Evolutionary conservation across 2,329 filamentous ascomycete genomes (phyloP).

Genomic region (Fusarium incarnatum): DNA sequence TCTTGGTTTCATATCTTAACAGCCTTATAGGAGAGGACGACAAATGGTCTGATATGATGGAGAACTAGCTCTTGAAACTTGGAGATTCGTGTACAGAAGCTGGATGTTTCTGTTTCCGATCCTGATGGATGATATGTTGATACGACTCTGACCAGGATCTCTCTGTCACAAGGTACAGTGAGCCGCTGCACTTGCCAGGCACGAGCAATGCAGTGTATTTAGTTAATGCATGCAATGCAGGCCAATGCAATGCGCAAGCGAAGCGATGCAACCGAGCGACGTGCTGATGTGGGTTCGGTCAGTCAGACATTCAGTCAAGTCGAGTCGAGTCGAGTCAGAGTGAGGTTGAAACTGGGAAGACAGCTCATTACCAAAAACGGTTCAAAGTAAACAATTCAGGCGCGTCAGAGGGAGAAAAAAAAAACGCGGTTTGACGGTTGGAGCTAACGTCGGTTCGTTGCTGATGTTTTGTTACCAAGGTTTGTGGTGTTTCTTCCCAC

Average conservation of each 20-base stretch:
- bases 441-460: not conserved
- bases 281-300: not conserved
- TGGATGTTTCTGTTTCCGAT: constrained; percentile 31
- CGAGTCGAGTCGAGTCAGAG: not conserved
- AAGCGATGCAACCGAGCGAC: constrained; percentile 25
- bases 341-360: constrained; percentile 12
- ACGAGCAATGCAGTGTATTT: constrained; percentile 33
- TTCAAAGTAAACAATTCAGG: constrained; percentile 35
- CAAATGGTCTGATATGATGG: constrained; percentile 1
- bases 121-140: constrained; percentile 25
- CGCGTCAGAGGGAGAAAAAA: not conserved
- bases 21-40: constrained; percentile 32
- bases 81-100: constrained; percentile 29
- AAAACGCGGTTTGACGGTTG: constrained; percentile 14
- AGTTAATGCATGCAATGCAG: not conserved
- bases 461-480: constrained; percentile 1
- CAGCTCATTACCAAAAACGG: constrained; percentile 35
- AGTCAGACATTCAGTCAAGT: not conserved
- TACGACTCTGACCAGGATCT: constrained; percentile 18
- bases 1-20: constrained; percentile 21
- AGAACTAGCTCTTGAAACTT: constrained; percentile 37
- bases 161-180: constrained; percentile 30
- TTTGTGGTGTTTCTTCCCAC: not conserved
- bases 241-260: not conserved
- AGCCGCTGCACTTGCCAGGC: constrained; percentile 35